These are phyloP conservation scores for Thielaviopsis ethacetica DNA, from an alignment of 2,329 filamentous ascomycete species.

Conservation along the genomic window DNA sequence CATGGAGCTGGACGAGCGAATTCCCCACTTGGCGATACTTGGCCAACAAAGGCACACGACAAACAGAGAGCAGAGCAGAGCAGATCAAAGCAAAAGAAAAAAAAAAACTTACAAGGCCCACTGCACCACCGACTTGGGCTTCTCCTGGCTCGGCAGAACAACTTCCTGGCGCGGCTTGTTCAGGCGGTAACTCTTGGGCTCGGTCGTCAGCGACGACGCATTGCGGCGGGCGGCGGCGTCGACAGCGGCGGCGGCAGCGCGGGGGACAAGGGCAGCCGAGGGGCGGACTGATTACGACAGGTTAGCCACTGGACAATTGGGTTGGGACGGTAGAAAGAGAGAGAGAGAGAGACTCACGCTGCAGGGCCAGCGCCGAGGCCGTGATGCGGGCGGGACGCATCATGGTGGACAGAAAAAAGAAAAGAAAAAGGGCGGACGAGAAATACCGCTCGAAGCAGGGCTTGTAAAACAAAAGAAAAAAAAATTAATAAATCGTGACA, in stretches of 20 bases:
- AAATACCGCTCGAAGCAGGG: too few species aligned
- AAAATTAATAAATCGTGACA: background rate
- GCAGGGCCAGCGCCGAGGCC: conserved; percentile 31
- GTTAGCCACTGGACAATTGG: background rate
- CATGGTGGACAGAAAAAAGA: conserved; percentile 21
- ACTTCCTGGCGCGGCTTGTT: conserved; percentile 45
- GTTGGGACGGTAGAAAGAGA: conserved; percentile 5
- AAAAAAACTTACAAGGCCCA: conserved; percentile 58
- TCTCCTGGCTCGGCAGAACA: conserved; percentile 60
- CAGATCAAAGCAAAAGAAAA: background rate
- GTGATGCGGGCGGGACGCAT: conserved; percentile 32
- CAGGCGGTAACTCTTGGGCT: conserved; percentile 28
- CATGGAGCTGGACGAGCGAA: background rate
- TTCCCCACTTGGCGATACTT: too few species aligned
- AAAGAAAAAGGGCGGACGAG: too few species aligned
- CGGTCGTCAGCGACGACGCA: conserved; percentile 39
- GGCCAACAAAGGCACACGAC: background rate
- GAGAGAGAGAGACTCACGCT: conserved; percentile 24
- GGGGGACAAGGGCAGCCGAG: conserved; percentile 41
- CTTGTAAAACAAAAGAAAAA: background rate
- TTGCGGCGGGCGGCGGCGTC: conserved; percentile 42
- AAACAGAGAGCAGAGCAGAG: background rate
- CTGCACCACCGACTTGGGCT: conserved; percentile 65
- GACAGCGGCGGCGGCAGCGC: conserved; percentile 48
- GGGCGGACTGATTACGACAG: conserved; percentile 41